phyloP scores from a whole-genome alignment of 495 filamentous ascomycete genomes.

The Podospora anserina region DNA sequence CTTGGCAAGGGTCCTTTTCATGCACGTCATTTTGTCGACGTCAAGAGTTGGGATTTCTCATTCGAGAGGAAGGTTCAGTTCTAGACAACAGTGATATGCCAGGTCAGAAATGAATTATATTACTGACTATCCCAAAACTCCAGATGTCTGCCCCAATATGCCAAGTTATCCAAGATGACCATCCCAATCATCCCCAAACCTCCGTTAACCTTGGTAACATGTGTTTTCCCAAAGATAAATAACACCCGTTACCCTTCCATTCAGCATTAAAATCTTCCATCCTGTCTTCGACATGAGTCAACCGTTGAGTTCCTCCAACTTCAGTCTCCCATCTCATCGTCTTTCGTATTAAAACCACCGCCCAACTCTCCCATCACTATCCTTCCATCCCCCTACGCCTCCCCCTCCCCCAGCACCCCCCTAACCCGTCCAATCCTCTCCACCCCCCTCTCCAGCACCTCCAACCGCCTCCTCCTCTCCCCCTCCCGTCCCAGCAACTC shows the following conservation, averaged over 20 bases:
- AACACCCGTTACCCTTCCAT: not conserved
- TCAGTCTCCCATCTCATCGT: not conserved
- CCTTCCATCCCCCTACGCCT: not conserved
- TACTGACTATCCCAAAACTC: not conserved
- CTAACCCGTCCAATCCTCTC: conserved; percentile 71
- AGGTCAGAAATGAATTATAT: not conserved
- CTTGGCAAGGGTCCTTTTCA: not conserved
- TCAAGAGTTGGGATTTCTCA: not conserved
- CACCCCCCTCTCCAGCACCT: conserved; percentile 74
- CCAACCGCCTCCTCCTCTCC: conserved; percentile 68
- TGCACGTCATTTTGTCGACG: not conserved
- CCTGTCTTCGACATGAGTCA: not conserved
- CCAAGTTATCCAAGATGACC: not conserved
- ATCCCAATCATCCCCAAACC: not conserved
- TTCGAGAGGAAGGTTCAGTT: too few relatives aligned
- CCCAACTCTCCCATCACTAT: not conserved
- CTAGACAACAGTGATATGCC: not conserved
- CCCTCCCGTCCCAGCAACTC: conserved; percentile 66
- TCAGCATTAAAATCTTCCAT: not conserved
- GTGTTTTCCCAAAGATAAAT: not conserved
- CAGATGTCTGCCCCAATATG: not conserved
- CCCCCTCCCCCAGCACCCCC: conserved; percentile 46
- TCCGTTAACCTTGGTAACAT: not conserved
- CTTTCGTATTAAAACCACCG: too few relatives aligned
- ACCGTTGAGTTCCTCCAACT: too few relatives aligned